Percentiles rank a stretch among this genome's conserved stretches.
These are phyloP conservation scores for Fulvia fulva DNA, from an alignment of 2,329 filamentous ascomycete genomes.

Conservation along the genomic window DNA sequence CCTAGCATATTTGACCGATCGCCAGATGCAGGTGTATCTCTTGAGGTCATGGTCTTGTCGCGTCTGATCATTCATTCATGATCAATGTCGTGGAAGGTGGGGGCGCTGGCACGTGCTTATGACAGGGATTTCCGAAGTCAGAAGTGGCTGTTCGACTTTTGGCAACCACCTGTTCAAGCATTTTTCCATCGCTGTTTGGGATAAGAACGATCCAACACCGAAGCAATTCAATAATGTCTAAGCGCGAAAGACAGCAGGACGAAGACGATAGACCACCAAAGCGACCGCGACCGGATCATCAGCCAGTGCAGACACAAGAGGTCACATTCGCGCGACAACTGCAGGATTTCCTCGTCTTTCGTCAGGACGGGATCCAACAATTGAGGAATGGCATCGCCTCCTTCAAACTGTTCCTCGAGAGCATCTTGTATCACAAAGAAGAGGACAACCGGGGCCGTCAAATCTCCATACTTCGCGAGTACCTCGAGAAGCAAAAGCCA, in stretches of 20 bases:
- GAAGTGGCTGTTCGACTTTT: too few relatives aligned
- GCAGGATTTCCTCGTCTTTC: conserved; percentile 63
- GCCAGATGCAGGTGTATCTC: too few relatives aligned
- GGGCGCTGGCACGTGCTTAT: too few relatives aligned
- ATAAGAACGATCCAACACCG: background rate
- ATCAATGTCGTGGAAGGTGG: too few relatives aligned
- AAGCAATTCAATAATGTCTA: conserved; percentile 23
- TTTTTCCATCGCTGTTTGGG: background rate
- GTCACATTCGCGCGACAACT: conserved; percentile 64
- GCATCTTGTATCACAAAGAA: conserved; percentile 53
- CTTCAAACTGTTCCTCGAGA: conserved; percentile 68
- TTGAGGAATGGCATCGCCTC: conserved; percentile 67
- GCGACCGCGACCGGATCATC: conserved; percentile 26
- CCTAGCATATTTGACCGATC: too few relatives aligned
- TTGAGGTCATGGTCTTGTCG: too few relatives aligned
- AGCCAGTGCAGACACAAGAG: conserved; percentile 55
- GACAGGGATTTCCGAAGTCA: too few relatives aligned
- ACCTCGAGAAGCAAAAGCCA: conserved; percentile 58
- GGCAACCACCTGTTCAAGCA: background rate
- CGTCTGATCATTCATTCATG: too few relatives aligned
- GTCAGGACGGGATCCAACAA: conserved; percentile 61
- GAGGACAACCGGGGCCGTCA: conserved; percentile 48
- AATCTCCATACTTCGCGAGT: conserved; percentile 62
- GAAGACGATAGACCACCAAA: conserved; percentile 30
- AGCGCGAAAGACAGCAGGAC: conserved; percentile 23